phyloP scores from a whole-genome alignment of 2,329 filamentous ascomycete species.

The Bimuria novae-zelandiae region DNA sequence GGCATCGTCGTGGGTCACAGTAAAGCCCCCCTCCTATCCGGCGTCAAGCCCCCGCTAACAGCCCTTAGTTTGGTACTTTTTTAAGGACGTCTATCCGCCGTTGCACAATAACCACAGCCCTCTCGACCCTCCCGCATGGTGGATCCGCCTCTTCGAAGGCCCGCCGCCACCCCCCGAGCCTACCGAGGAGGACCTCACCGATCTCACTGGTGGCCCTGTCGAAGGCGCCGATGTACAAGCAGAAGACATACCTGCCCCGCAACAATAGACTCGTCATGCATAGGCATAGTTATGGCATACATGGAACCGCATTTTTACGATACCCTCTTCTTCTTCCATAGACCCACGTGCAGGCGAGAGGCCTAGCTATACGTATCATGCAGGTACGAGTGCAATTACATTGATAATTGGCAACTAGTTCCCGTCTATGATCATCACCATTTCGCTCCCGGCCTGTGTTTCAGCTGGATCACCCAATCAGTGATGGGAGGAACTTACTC shows the following conservation, averaged over 20 bases:
- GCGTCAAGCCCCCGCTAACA: conserved; percentile 20
- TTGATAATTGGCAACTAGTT: conserved; percentile 10
- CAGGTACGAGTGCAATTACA: background rate
- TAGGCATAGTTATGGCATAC: conserved; percentile 26
- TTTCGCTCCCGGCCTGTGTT: conserved; percentile 12
- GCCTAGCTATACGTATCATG: conserved; percentile 8
- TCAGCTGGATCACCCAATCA: conserved; percentile 9
- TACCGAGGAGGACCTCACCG: conserved; percentile 8
- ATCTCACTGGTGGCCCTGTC: conserved; percentile 8
- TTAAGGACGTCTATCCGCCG: conserved; percentile 93
- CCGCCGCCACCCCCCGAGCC: conserved; percentile 27
- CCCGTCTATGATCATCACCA: conserved; percentile 13
- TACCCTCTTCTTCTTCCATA: conserved; percentile 24
- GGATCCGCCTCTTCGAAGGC: conserved; percentile 79
- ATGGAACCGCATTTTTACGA: conserved; percentile 25
- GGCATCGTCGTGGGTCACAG: conserved; percentile 89
- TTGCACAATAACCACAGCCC: conserved; percentile 83
- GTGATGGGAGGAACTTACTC: background rate
- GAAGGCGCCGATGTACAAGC: conserved; percentile 19
- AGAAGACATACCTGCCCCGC: conserved; percentile 1
- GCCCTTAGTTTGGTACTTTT: conserved; percentile 85
- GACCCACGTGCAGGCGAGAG: background rate
- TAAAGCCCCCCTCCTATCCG: conserved; percentile 27
- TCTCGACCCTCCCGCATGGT: conserved; percentile 87
- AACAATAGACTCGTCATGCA: conserved; percentile 1